Evolutionary conservation across 2,329 filamentous ascomycete genomes (phyloP).

Genomic region (Nemania abortiva): DNA sequence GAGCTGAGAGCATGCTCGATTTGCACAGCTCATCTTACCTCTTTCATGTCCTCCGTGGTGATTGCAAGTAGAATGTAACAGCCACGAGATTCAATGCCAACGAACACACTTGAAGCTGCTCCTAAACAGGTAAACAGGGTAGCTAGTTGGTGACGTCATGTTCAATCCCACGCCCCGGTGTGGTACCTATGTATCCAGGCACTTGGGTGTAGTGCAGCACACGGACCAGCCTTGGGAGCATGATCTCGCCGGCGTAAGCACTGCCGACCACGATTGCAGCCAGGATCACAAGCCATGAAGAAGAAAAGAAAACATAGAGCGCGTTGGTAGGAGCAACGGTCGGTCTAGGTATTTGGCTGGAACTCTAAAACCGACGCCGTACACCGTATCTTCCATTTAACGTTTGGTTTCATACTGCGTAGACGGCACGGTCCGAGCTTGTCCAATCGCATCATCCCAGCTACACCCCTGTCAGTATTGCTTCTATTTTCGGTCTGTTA

Average conservation of each 20-base stretch:
- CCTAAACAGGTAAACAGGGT: constrained; percentile 4
- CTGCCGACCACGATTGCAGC: background rate
- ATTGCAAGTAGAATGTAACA: background rate
- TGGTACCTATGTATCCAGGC: background rate
- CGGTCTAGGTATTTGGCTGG: background rate
- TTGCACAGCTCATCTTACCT: constrained; percentile 51
- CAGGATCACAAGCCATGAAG: background rate
- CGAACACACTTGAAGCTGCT: background rate
- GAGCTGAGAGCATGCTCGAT: constrained; percentile 46
- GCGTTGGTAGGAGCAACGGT: background rate
- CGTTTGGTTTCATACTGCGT: background rate
- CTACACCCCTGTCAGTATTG: background rate
- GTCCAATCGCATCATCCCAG: background rate
- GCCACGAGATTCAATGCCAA: background rate
- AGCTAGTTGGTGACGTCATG: constrained; percentile 16
- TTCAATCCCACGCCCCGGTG: background rate
- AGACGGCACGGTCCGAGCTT: background rate
- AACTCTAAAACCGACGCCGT: background rate
- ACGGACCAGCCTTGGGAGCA: background rate
- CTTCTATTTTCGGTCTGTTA: background rate
- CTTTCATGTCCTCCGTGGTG: background rate
- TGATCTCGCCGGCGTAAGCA: background rate
- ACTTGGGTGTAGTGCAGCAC: background rate
- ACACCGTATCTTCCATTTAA: background rate
- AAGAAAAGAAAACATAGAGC: background rate